Percentiles rank a stretch among this genome's conserved stretches.
phyloP scores from a whole-genome alignment of 2,329 filamentous ascomycete species.

The Cadophora sp. region DNA sequence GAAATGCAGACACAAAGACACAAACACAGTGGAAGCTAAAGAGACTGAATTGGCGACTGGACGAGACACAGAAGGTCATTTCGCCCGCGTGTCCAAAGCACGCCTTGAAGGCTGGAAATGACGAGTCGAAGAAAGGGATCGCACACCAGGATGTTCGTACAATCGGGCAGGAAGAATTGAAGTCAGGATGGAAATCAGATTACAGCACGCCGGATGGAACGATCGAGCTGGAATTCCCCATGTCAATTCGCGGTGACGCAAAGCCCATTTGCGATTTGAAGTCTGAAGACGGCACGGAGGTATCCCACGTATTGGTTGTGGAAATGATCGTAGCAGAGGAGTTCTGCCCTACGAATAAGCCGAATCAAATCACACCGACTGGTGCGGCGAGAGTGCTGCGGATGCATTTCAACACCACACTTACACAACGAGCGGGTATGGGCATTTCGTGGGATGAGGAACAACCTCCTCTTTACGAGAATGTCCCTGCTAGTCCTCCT shows the following conservation, averaged over 20 bases:
- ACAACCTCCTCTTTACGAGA: conserved; percentile 90
- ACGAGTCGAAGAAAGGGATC: conserved; percentile 65
- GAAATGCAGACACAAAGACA: conserved; percentile 72
- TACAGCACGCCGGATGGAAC: conserved; percentile 71
- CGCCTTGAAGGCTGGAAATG: conserved; percentile 57
- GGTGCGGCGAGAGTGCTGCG: conserved; percentile 89
- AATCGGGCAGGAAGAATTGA: conserved; percentile 82
- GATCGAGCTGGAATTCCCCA: conserved; percentile 81
- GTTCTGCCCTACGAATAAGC: conserved; percentile 75
- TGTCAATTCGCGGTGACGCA: conserved; percentile 60
- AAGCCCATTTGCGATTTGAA: conserved; percentile 82
- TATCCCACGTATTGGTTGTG: conserved; percentile 85
- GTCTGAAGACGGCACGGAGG: conserved; percentile 74
- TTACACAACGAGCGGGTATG: conserved; percentile 92
- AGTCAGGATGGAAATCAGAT: conserved; percentile 84
- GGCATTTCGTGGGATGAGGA: conserved; percentile 98
- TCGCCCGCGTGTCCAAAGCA: conserved; percentile 84
- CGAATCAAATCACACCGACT: conserved; percentile 77
- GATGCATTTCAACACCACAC: conserved; percentile 84
- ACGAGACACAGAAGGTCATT: conserved; percentile 82
- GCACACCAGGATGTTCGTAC: conserved; percentile 77
- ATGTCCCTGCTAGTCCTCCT: conserved; percentile 87
- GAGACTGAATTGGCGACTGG: conserved; percentile 91
- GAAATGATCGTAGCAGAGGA: conserved; percentile 96
- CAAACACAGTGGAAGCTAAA: conserved; percentile 85